Evolutionary conservation across 176 grass and related monocot genomes (phyloP).

Genomic region (Rhynchospora breviuscula): DNA sequence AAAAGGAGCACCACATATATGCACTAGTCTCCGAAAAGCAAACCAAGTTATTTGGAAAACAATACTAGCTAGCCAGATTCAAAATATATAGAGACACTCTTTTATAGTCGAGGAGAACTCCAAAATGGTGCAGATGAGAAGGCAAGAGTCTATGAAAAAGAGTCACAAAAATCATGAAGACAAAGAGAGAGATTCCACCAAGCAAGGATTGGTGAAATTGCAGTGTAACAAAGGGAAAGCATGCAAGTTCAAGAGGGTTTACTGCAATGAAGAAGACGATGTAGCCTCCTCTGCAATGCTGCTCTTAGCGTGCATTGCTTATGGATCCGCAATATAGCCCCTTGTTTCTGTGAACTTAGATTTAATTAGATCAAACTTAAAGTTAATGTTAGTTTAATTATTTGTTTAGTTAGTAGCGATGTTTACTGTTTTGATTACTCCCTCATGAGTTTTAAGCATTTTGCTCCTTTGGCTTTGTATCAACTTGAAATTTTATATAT

Average conservation of each 20-base stretch:
- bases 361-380: not conserved
- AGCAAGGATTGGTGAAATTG: slow-evolving; percentile 34
- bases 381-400: not conserved
- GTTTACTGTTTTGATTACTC: not conserved
- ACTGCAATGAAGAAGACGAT: slow-evolving; percentile 78
- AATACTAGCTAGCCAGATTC: not conserved
- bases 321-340: slow-evolving; percentile 28
- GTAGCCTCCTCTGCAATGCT: slow-evolving; percentile 66
- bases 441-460: not conserved
- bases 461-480: not conserved
- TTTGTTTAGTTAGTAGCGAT: not conserved
- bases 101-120: not conserved
- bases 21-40: slow-evolving; percentile 1
- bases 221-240: slow-evolving; percentile 65
- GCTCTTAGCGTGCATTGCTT: slow-evolving; percentile 71
- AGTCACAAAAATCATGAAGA: not conserved
- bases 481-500: not conserved
- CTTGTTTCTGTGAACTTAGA: not conserved
- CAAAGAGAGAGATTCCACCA: slow-evolving; percentile 1
- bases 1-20: slow-evolving; percentile 21
- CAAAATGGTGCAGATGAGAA: slow-evolving; percentile 26
- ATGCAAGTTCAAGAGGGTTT: slow-evolving; percentile 83
- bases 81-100: slow-evolving; percentile 1
- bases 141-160: slow-evolving; percentile 18
- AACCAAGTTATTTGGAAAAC: slow-evolving; percentile 7